A percentile compares a stretch with the other conserved stretches of the same genome.
phyloP scores from a whole-genome alignment of 2,329 filamentous ascomycete species.

The Penicillium sp. region DNA sequence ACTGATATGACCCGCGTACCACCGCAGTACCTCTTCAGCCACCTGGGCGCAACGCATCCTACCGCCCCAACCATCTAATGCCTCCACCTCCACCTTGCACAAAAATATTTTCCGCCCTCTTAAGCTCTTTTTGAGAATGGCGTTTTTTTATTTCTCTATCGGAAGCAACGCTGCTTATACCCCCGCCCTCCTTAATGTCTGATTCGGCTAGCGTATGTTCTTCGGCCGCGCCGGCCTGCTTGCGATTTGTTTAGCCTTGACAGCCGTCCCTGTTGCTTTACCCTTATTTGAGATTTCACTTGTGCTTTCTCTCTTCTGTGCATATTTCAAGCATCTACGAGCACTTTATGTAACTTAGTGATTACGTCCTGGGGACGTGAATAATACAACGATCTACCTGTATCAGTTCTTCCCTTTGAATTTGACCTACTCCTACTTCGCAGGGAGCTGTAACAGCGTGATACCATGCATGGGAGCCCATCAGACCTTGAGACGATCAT shows the following conservation, averaged over 20 bases:
- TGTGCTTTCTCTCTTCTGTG: conserved; percentile 9
- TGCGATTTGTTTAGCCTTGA: conserved; percentile 9
- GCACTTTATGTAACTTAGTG: conserved; percentile 17
- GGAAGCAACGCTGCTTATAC: conserved; percentile 33
- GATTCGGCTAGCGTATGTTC: conserved; percentile 19
- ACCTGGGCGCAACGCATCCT: conserved; percentile 35
- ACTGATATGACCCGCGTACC: conserved; percentile 47
- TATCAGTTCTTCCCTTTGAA: not conserved
- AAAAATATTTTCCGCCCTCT: conserved; percentile 17
- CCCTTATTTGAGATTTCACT: conserved; percentile 11
- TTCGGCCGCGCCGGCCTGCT: conserved; percentile 14
- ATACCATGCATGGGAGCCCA: no score
- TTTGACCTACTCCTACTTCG: not conserved
- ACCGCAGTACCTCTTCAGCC: conserved; percentile 47
- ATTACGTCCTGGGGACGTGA: conserved; percentile 18
- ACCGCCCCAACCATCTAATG: conserved; percentile 36
- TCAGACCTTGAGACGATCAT: no score
- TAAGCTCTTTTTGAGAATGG: conserved; percentile 6
- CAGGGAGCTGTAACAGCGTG: no score
- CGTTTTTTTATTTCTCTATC: conserved; percentile 23
- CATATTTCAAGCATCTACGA: conserved; percentile 11
- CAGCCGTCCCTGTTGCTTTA: conserved; percentile 8
- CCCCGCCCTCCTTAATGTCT: conserved; percentile 33
- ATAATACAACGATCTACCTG: conserved; percentile 17
- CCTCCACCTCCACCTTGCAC: conserved; percentile 5